Conservation (phyloP, 768 basidiomycete genomes). For the Trametes meyenii region DNA sequence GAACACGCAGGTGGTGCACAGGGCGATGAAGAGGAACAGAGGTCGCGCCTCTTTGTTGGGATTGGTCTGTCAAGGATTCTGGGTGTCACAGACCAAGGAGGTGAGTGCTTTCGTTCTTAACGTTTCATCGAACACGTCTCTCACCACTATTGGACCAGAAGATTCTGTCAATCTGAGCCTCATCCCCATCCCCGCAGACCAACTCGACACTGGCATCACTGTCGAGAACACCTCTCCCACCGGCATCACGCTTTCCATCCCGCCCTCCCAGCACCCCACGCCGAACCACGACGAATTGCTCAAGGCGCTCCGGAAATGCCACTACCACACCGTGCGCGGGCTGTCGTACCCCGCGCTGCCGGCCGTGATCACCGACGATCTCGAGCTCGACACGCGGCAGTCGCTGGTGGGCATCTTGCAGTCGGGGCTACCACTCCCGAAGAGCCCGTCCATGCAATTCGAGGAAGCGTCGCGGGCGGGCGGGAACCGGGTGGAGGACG, state of each 20-base stretch:
- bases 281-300: slow-evolving; percentile 31
- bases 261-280: slow-evolving; percentile 30
- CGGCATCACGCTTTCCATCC: slow-evolving; percentile 40
- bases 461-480: slow-evolving; percentile 21
- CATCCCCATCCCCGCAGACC: slow-evolving; percentile 46
- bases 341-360: slow-evolving; percentile 44
- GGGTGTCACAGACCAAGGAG: slow-evolving; percentile 43
- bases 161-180: slow-evolving; percentile 48
- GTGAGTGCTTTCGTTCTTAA: slow-evolving; percentile 4
- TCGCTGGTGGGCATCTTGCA: slow-evolving; percentile 44
- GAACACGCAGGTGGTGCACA: slow-evolving; percentile 14
- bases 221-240: slow-evolving; percentile 38
- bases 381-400: slow-evolving; percentile 36
- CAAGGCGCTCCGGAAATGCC: slow-evolving; percentile 55
- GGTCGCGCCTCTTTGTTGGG: slow-evolving; percentile 48
- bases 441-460: slow-evolving; percentile 70
- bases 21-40: slow-evolving; percentile 32
- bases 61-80: slow-evolving; percentile 55
- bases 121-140: neutral
- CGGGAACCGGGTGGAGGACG: slow-evolving; percentile 10
- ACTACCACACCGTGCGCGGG: slow-evolving; percentile 48
- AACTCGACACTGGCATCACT: slow-evolving; percentile 42
- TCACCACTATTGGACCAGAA: neutral
- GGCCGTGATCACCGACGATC: slow-evolving; percentile 32
- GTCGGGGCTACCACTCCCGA: slow-evolving; percentile 61